Percentiles rank a stretch among this genome's conserved stretches.
phyloP scores from a whole-genome alignment of 352 stramenopile genomes.

The Globisporangium recalcitrans region DNA sequence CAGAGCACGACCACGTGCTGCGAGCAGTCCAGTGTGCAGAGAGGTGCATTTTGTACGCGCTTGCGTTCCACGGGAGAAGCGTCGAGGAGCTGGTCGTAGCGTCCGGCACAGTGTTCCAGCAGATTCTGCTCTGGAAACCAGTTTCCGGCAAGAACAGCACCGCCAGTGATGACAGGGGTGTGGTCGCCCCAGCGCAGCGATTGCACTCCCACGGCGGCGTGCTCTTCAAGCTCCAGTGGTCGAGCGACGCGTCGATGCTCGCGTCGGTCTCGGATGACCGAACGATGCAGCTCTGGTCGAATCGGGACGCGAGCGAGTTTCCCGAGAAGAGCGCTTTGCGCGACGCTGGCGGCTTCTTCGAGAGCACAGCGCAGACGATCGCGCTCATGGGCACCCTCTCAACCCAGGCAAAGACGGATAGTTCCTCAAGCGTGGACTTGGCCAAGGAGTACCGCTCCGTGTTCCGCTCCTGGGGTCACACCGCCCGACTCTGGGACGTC shows the following conservation, averaged over 20 bases:
- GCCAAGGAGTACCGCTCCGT: constrained; percentile 34
- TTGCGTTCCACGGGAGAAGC: constrained; percentile 69
- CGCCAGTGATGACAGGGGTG: constrained; percentile 6
- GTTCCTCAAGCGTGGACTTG: constrained; percentile 10
- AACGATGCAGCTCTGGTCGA: constrained; percentile 80
- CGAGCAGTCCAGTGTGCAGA: constrained; percentile 64
- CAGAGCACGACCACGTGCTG: constrained; percentile 33
- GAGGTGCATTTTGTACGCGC: constrained; percentile 79
- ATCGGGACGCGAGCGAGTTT: constrained; percentile 15
- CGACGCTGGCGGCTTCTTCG: constrained; percentile 5
- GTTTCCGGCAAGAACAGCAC: constrained; percentile 4
- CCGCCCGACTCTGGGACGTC: constrained; percentile 82
- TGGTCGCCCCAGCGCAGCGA: constrained; percentile 40
- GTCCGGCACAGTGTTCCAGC: constrained; percentile 82
- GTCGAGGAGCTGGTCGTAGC: constrained; percentile 60
- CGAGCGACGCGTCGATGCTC: constrained; percentile 49
- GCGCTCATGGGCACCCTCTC: constrained; percentile 9
- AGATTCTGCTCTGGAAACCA: constrained; percentile 79
- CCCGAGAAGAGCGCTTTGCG: background rate
- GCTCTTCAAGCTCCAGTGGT: constrained; percentile 83
- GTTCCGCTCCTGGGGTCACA: constrained; percentile 79
- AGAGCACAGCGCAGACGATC: constrained; percentile 13
- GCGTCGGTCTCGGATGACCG: constrained; percentile 85
- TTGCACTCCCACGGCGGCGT: constrained; percentile 81
- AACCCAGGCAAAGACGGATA: background rate